Evolutionary conservation across 192 early-diverging fungal species (phyloP).

Genomic region (Coemansia sp.): DNA sequence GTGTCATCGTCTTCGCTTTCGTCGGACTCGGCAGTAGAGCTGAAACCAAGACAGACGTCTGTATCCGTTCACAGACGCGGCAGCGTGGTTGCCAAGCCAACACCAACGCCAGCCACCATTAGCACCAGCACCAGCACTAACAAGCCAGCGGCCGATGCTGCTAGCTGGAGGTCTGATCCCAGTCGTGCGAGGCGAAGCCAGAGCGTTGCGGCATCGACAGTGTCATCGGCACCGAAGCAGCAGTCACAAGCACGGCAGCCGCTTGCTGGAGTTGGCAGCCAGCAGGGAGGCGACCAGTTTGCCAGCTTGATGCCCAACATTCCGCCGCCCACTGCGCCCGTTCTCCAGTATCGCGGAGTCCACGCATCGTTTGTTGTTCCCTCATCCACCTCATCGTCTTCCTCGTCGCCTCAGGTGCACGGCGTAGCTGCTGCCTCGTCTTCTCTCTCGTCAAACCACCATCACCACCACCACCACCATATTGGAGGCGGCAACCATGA

Average conservation of each 20-base stretch:
- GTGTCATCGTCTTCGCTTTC: neutral
- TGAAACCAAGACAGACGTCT: neutral
- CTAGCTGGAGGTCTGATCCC: conserved; percentile 30
- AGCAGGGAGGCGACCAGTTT: neutral
- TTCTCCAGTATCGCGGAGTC: neutral
- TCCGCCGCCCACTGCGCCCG: neutral
- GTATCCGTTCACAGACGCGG: conserved; percentile 9
- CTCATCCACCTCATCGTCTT: conserved; percentile 1
- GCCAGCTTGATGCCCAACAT: neutral
- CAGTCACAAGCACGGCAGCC: neutral
- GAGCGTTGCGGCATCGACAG: neutral
- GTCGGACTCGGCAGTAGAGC: neutral
- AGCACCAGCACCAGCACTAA: conserved; percentile 4
- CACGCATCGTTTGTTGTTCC: conserved; percentile 2
- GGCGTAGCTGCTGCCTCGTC: neutral
- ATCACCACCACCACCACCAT: too few relatives aligned
- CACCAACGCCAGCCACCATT: neutral
- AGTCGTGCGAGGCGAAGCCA: conserved; percentile 14
- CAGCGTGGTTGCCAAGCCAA: conserved; percentile 5
- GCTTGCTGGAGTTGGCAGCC: neutral
- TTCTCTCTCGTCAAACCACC: conserved; percentile 6
- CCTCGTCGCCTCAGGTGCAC: conserved; percentile 1
- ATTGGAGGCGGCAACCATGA: neutral
- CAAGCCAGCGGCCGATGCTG: conserved; percentile 3
- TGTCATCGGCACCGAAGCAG: neutral